Base-by-base conservation (phyloP, 2,329 filamentous ascomycete species). In the Aphanocladium album region DNA sequence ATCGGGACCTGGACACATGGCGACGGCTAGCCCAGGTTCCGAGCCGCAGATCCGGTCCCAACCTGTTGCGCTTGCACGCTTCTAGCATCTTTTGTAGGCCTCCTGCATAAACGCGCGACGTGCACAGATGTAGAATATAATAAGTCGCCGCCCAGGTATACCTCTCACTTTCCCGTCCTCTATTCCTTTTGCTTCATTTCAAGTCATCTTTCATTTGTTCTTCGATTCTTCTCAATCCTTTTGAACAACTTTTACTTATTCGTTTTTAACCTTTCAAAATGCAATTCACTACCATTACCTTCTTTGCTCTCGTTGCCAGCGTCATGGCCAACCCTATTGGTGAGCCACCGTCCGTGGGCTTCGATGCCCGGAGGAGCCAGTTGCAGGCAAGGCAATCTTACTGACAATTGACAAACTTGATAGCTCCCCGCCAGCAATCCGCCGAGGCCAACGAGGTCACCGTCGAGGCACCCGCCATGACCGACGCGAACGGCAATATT, bases 211-310 rank as follows among this genome's bases (percentile, higher is more conserved):
- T 56, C 14, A 12, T 37, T 25, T 35, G n/a, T 16, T 51, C 16
- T 57, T 70, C 65, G 57, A 65, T 62, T 33, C 11, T 25, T 21
- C 17, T 9, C 33, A 35, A 35, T 12, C 33, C 39, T 43, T 43
- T 43, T 47, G 5, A 57, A 35, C 56, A 41, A 51, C 57, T 53
- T 67, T 39, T 41, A 49, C 9, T 30, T 27, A 35, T 25, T 57
- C 60, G n/a, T n/a, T n/a, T n/a, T n/a, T n/a, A 67, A 62, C 65
- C 68, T 66, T 70, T 73, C 77, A 83, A 76, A 62, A 84, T 84
- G 82, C 79, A 83, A 76, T 79, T 79, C 77, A 76, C 78, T 62
- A 63, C 78, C 64, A 64, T 79, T 67, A 73, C 77, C 67, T 61
- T 83, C 63, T 71, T 81, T 66, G 73, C 80, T 63, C 70, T 84